phyloP scores from a whole-genome alignment of 2,329 filamentous ascomycete species.

The Pseudogymnoascus sp. region DNA sequence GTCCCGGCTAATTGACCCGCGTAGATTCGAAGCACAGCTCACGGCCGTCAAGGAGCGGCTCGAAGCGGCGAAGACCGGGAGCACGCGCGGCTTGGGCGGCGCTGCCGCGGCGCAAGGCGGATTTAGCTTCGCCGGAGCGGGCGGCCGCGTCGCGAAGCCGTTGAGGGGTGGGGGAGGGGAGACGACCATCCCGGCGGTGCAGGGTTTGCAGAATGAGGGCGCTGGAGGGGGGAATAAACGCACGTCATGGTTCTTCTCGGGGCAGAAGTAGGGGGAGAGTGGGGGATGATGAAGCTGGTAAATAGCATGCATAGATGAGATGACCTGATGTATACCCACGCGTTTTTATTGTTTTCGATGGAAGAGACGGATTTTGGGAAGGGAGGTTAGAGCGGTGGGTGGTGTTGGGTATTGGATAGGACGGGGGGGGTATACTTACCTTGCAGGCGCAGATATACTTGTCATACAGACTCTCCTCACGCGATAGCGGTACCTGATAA shows the following conservation, averaged over 20 bases:
- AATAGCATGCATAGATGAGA: conserved; percentile 8
- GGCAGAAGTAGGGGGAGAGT: conserved; percentile 24
- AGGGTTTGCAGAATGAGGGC: conserved; percentile 49
- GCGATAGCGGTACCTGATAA: conserved; percentile 7
- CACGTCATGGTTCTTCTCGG: conserved; percentile 31
- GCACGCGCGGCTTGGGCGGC: conserved; percentile 71
- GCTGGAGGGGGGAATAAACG: conserved; percentile 29
- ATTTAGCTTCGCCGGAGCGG: conserved; percentile 62
- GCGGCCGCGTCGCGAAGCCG: conserved; percentile 63
- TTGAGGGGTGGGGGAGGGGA: conserved; percentile 55
- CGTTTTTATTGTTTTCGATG: neutral
- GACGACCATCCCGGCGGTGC: conserved; percentile 27
- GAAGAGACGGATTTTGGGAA: neutral
- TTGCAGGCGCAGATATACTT: conserved; percentile 2
- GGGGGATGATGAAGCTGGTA: neutral
- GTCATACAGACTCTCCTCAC: conserved; percentile 3
- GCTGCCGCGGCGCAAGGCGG: conserved; percentile 48
- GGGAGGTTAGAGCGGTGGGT: neutral
- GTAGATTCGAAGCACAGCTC: conserved; percentile 93
- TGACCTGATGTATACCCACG: conserved; percentile 7
- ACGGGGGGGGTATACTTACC: neutral
- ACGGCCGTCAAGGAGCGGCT: conserved; percentile 95
- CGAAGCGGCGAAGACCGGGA: conserved; percentile 87
- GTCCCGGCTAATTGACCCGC: conserved; percentile 16
- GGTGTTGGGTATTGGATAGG: neutral